Evolutionary conservation across 179 eudicot species (phyloP), one percentile per base, ranked within the genome.

Genomic region (Beta lomatogona): DNA sequence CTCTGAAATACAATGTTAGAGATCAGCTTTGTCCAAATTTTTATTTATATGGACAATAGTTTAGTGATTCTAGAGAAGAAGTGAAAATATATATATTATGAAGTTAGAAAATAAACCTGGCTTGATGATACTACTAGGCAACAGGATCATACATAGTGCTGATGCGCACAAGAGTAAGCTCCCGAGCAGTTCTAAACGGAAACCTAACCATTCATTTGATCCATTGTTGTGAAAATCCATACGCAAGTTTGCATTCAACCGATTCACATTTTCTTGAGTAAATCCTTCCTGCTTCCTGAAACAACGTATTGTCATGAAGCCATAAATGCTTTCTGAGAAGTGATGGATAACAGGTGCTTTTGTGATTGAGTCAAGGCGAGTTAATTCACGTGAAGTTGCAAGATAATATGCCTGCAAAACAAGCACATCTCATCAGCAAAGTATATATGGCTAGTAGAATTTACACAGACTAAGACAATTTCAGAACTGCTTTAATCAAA

Each of bases 171-270:
- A 89, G 74, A 97, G 84, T 50, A 87, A 86, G 84, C 97, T 91
- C 77, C 99, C 99, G 7, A 97, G 82, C 13, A 94, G 79, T 86
- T 97, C 99, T 87, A 97, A 83, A 81, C 99, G 99, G 77, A 91
- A 92, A 16, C 99, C 99, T 72, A 97, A 80, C 99, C 99, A 97
- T 81, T 91, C 99, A 64, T 97, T 97, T 31, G 98, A 92, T 75
- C 92, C 98, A 76, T 91, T 91, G 79, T 93, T 97, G 87, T 97
- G 99, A 69, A 97, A 97, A 83, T 93, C 99, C 99, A 97, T 94
- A 45, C 97, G 86, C 75, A 97, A 76, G 83, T 90, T 97, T 54
- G 89, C 93, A 16, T 97, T 94, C 28, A 93, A 95, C 22, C 97
- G 82, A 48, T 89, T 80, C 44, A 93, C 88, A 83, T 97, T 97